Evolutionary conservation across 306 rosid genomes (phyloP).

Genomic region (Vigna hirtella): DNA sequence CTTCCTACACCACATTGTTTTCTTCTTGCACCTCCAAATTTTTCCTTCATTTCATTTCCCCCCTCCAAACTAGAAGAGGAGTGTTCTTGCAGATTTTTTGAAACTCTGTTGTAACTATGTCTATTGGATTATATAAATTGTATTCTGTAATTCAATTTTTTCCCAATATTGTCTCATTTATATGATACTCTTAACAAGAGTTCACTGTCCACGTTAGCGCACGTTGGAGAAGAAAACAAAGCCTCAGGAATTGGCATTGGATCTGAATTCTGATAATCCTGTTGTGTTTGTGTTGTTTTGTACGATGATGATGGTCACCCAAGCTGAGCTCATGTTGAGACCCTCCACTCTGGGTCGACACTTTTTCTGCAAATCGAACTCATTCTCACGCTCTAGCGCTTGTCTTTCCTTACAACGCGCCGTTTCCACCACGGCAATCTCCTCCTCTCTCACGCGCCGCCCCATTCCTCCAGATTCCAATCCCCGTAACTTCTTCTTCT

Average conservation of each 20-base stretch:
- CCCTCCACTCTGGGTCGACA: conserved; percentile 55
- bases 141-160: too few species aligned
- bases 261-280: not conserved
- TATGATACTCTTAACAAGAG: too few species aligned
- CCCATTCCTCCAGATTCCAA: conserved; percentile 38
- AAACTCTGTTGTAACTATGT: too few species aligned
- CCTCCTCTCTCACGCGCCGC: conserved; percentile 47
- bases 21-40: too few species aligned
- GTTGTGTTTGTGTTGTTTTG: too few species aligned
- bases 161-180: too few species aligned
- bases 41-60: too few species aligned
- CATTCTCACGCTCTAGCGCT: not conserved
- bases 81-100: too few species aligned
- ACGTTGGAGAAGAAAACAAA: conserved; percentile 3
- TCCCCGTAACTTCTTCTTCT: conserved; percentile 52
- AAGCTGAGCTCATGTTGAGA: conserved; percentile 54
- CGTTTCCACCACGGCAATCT: not conserved
- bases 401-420: conserved; percentile 19
- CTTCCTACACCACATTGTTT: too few species aligned
- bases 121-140: too few species aligned
- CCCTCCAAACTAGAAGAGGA: too few species aligned
- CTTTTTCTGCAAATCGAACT: conserved; percentile 49
- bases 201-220: too few species aligned
- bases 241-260: not conserved
- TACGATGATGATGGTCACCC: conserved; percentile 46